Evolutionary conservation across 805 yeast species (phyloP).

Genomic region (Suhomyces xylopsoci): DNA sequence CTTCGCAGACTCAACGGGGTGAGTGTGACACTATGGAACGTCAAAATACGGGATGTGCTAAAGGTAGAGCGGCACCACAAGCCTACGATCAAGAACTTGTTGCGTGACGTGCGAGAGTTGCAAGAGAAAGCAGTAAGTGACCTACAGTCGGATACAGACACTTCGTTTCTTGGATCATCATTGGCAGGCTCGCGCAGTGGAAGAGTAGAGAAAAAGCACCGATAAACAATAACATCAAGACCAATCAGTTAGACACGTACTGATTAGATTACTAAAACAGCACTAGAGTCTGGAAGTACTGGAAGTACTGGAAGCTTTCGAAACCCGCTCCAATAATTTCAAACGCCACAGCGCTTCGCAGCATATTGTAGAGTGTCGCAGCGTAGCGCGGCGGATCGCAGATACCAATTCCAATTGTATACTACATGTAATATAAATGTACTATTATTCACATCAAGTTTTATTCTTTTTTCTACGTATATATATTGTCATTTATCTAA

Average conservation of each 20-base stretch:
- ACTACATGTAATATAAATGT: background rate
- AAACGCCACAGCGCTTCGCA: background rate
- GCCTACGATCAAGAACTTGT: constrained; percentile 10
- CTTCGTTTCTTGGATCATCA: background rate
- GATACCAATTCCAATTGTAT: background rate
- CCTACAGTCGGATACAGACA: background rate
- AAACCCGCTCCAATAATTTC: too few relatives aligned
- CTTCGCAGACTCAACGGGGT: constrained; percentile 44
- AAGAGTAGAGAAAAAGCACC: background rate
- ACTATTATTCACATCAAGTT: background rate
- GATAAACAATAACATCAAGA: background rate
- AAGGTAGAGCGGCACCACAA: constrained; percentile 42
- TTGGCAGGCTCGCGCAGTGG: background rate
- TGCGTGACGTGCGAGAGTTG: constrained; percentile 8
- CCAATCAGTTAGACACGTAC: background rate
- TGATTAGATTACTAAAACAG: background rate
- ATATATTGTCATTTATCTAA: constrained; percentile 13
- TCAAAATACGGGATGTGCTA: constrained; percentile 43
- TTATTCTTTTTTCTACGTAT: background rate
- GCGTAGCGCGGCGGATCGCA: too few relatives aligned
- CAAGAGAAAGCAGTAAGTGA: background rate
- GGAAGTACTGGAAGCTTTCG: background rate
- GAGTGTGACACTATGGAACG: constrained; percentile 48
- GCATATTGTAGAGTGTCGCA: too few relatives aligned
- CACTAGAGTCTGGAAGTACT: background rate